These are phyloP conservation scores for Aspergillus coremiiformis DNA, from an alignment of 495 filamentous ascomycete genomes.

Conservation along the genomic window DNA sequence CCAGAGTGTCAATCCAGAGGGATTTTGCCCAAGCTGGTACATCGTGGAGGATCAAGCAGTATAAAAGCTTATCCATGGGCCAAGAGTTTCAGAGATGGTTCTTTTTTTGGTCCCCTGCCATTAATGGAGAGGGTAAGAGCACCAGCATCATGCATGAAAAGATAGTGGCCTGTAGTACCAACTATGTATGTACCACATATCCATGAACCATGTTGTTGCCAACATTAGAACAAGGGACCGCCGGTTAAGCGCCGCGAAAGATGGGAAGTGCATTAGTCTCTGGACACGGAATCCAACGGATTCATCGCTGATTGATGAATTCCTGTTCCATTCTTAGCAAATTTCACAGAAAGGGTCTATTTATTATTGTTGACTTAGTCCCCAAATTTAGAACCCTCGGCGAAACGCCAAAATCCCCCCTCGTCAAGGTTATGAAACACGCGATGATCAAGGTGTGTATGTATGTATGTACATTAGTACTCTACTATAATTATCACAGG, in stretches of 20 bases:
- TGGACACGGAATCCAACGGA: not conserved
- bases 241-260: no score
- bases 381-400: no score
- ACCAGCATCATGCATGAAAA: not conserved
- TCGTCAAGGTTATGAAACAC: no score
- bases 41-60: not conserved
- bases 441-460: no score
- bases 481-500: no score
- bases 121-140: no score
- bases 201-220: not conserved
- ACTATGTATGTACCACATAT: no score
- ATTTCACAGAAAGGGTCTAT: not conserved
- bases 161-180: not conserved
- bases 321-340: constrained; percentile 1
- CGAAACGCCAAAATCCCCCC: no score
- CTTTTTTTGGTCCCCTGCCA: not conserved
- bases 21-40: not conserved
- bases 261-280: not conserved
- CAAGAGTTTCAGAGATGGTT: not conserved
- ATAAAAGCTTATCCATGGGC: constrained; percentile 1
- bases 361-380: no score
- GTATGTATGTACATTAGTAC: no score
- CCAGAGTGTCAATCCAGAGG: not conserved
- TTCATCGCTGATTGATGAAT: not conserved
- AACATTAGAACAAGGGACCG: not conserved